Conservation (phyloP, 768 basidiomycete genomes). For the Gymnopilus junonius region DNA sequence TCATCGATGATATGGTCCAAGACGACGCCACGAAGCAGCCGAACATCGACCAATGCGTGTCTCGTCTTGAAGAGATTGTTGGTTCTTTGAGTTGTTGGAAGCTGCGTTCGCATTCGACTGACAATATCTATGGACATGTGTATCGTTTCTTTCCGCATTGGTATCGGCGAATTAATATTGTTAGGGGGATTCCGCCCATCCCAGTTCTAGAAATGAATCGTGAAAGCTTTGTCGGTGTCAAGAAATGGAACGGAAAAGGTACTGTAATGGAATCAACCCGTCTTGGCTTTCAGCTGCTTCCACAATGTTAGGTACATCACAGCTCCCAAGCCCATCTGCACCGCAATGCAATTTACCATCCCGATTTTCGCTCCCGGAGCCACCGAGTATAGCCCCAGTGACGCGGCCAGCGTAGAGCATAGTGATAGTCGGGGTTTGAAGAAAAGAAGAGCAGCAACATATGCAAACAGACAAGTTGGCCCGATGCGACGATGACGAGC, state of each 20-base stretch:
- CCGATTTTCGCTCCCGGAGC: conserved; percentile 61
- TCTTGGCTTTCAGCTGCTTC: conserved; percentile 68
- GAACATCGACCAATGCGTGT: conserved; percentile 39
- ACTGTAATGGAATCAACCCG: conserved; percentile 38
- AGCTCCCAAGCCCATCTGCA: conserved; percentile 64
- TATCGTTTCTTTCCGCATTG: conserved; percentile 12
- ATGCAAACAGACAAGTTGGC: conserved; percentile 1
- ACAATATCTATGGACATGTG: background rate
- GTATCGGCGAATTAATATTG: conserved; percentile 8
- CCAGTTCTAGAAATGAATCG: conserved; percentile 1
- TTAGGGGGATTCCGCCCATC: conserved; percentile 12
- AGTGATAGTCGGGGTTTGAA: conserved; percentile 43
- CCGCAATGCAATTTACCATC: conserved; percentile 61
- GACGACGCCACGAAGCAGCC: conserved; percentile 40
- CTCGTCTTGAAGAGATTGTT: conserved; percentile 28
- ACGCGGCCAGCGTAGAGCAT: conserved; percentile 66
- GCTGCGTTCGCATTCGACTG: conserved; percentile 13
- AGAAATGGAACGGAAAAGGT: too few species aligned
- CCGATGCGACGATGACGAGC: conserved; percentile 20
- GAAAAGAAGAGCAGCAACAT: background rate
- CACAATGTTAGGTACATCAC: conserved; percentile 59
- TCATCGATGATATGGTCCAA: conserved; percentile 41
- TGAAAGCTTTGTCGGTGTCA: background rate
- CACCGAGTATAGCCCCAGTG: conserved; percentile 71
- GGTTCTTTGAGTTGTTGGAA: conserved; percentile 8